phyloP scores from a whole-genome alignment of 2,329 filamentous ascomycete species.

The Penicillium palitans region DNA sequence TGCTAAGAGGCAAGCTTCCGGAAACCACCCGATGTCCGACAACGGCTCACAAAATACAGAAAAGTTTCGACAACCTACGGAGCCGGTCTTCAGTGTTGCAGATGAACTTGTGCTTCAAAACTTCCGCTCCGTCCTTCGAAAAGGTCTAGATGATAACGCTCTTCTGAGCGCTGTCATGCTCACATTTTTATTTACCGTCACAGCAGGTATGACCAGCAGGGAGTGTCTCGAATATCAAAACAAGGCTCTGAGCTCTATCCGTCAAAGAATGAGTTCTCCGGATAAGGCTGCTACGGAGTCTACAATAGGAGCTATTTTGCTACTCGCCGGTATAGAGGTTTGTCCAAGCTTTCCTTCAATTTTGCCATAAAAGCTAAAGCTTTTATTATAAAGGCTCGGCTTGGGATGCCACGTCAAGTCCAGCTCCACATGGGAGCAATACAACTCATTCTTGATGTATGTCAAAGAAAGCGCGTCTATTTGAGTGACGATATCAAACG shows the following conservation, averaged over 20 bases:
- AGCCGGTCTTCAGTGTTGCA: background rate
- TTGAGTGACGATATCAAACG: background rate
- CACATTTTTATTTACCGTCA: background rate
- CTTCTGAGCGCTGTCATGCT: background rate
- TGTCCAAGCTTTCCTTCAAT: background rate
- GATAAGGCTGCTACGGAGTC: background rate
- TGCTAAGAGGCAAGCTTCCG: background rate
- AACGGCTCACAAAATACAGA: background rate
- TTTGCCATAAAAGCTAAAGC: background rate
- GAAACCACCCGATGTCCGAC: background rate
- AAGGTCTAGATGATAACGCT: background rate
- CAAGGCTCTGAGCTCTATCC: background rate
- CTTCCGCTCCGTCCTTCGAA: background rate
- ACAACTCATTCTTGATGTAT: background rate
- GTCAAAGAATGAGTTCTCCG: background rate
- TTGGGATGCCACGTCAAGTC: background rate
- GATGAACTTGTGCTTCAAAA: background rate
- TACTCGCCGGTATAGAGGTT: background rate
- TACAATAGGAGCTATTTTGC: background rate
- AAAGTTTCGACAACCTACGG: background rate
- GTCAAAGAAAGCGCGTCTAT: background rate
- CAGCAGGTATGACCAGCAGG: background rate
- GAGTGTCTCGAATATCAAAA: background rate
- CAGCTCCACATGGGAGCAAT: background rate
- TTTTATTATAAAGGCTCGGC: background rate